Conservation (phyloP, 495 filamentous ascomycete genomes). For the Penicillium turbatum region DNA sequence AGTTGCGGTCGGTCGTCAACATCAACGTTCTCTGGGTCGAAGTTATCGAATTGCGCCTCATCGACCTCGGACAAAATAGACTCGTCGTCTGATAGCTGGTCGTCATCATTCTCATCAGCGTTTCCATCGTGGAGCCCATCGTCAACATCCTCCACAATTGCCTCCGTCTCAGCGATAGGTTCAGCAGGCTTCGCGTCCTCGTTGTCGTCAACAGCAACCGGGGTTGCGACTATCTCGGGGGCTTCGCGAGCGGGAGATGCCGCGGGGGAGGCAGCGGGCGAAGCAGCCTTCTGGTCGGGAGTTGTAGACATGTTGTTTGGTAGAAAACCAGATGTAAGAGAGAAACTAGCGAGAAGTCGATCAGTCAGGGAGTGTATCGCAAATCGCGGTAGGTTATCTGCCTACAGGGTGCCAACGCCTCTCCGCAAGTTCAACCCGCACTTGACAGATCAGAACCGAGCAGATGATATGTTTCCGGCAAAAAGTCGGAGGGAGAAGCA, state of each 20-base stretch:
- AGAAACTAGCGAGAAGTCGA: not conserved
- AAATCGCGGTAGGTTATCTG: conserved; percentile 18
- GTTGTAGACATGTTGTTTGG: conserved; percentile 38
- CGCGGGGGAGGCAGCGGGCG: conserved; percentile 23
- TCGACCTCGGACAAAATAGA: conserved; percentile 93
- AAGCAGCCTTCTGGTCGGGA: conserved; percentile 28
- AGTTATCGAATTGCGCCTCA: conserved; percentile 88
- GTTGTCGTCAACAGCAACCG: conserved; percentile 28
- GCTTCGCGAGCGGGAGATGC: conserved; percentile 20
- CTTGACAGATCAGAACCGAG: not conserved
- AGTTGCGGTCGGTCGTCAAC: conserved; percentile 72
- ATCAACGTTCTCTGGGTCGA: conserved; percentile 72
- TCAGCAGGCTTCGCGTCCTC: conserved; percentile 15
- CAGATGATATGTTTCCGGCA: not conserved
- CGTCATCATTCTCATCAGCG: conserved; percentile 28
- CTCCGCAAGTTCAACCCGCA: conserved; percentile 5
- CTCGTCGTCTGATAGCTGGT: conserved; percentile 65
- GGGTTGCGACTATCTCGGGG: conserved; percentile 22
- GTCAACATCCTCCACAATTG: conserved; percentile 1
- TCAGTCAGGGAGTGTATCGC: conserved; percentile 1
- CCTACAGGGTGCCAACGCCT: conserved; percentile 9
- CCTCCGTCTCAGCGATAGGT: conserved; percentile 13
- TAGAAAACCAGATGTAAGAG: not conserved
- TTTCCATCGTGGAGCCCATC: conserved; percentile 12
- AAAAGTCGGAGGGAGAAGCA: not conserved